Evolutionary conservation across 1,139 yeast genomes (phyloP), one percentile per base, ranked within the genome.

Genomic region (Taphrina sp.): DNA sequence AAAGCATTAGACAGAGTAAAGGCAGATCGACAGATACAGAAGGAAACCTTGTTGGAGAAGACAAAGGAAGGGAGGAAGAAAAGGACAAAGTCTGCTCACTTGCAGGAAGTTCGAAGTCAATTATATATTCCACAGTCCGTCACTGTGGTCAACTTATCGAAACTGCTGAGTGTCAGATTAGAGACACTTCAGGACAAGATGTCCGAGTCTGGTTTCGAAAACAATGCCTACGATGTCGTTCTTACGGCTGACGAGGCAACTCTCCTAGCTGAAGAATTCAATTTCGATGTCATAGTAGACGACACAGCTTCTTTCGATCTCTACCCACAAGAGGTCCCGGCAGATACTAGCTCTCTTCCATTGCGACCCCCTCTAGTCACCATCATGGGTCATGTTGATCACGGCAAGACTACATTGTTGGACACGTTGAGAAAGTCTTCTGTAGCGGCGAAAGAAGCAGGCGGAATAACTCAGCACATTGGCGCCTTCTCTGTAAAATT

Each of bases 351-450:
- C 7, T 63, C 69, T 20, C 69, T 85, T 60, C 80, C 80, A 53
- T 76, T 82, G 14, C 75, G 98, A 62, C 89, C 98, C 0, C 98
- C 99, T 0, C 85, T 92, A 23, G 96, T 92, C 1, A 90, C 98
- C 0, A 87, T 92, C 53, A 92, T 92, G 97, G 99, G 99, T 3
- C 99, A 92, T 70, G 98, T 92, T 38, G 99, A 92, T 69, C 99
- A 92, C 67, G 99, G 99, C 1, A 92, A 92, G 67, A 92, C 99
- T 1, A 90, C 98, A 0, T 84, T 92, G 61, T 75, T 92, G 59
- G 98, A 94, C 67, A 79, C 81, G 64, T 73, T 94, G 63, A 76
- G 97, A 47, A 88, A 87, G 63, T 83, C 95, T 0, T 80, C 89
- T 0, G 80, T 92, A 5, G 97, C 85, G 0, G 80, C 81, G 28